These are phyloP conservation scores for Rhizopogon vesiculosus DNA, from an alignment of 768 basidiomycete species.

Conservation along the genomic window DNA sequence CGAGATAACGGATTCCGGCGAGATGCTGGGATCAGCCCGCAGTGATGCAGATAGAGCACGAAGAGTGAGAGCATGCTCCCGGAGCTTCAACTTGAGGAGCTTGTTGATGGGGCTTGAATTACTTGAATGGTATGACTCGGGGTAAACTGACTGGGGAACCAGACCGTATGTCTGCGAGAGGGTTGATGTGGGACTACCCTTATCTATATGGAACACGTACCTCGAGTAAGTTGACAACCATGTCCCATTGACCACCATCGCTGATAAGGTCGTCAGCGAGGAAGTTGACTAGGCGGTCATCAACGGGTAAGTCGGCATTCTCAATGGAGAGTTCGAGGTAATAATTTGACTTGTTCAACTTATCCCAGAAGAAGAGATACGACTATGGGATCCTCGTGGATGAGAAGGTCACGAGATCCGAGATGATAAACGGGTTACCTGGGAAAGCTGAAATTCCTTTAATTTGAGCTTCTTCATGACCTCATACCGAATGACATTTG, in stretches of 20 bases:
- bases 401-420: constrained; percentile 3
- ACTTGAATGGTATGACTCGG: constrained; percentile 82
- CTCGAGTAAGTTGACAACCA: constrained; percentile 68
- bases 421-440: constrained; percentile 38
- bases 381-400: constrained; percentile 36
- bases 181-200: constrained; percentile 6
- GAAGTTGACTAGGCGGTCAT: constrained; percentile 78
- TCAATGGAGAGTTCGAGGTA: constrained; percentile 87
- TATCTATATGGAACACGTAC: constrained; percentile 24
- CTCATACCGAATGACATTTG: constrained; percentile 78
- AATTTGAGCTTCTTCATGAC: constrained; percentile 84
- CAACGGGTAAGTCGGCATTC: constrained; percentile 71
- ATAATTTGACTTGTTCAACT: constrained; percentile 87
- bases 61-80: constrained; percentile 85
- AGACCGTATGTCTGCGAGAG: constrained; percentile 67
- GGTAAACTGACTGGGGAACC: constrained; percentile 77
- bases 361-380: constrained; percentile 96
- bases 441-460: constrained; percentile 87
- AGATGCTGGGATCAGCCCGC: constrained; percentile 36
- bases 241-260: constrained; percentile 96
- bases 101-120: constrained; percentile 67
- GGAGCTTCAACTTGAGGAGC: constrained; percentile 84
- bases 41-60: constrained; percentile 58
- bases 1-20: constrained; percentile 41
- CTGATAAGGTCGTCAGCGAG: constrained; percentile 74